Evolutionary conservation across 176 grass and related monocot species (phyloP), one percentile per base, ranked within the genome.

Genomic region (Zoysia japonica): DNA sequence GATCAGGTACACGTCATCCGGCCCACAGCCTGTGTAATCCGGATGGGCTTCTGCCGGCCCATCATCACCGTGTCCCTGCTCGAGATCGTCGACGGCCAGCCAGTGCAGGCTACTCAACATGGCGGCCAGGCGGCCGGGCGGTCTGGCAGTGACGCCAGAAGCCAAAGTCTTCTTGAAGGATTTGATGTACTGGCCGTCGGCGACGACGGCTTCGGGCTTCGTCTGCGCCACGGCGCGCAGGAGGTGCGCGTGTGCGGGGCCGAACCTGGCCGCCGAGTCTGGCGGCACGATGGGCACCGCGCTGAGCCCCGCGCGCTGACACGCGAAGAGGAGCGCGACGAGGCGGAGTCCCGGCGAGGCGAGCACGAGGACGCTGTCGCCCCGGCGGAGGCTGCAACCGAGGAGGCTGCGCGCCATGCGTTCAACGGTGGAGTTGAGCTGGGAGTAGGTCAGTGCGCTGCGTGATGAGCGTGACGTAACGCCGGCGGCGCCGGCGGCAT

Each of bases 241-340:
- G 3, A 93, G 88, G 65, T 90, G 88, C 20, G 37, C 12, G 63
- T 85, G 85, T 3, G 78, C 65, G 0, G 70, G 65, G 20, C 73
- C 47, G 55, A 69, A 44, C 44, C 16, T 11, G 9, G 40, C 38
- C 11, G 52, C 20, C 20, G 41, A 42, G 40, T 93, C 70, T 0
- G 87, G 87, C 10, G 85, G 91, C 2, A 85, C 53, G 66, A 90
- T 11, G 68, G 91, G 91, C 11, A 90, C 85, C 37, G 87, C 85
- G 14, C 68, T 74, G 72, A 93, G 74, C 4, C 85, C 81, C 45
- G 91, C 87, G 6, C 87, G 91, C 71, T 93, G 87, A 68, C 85
- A 90, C 10, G 87, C 87, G 65, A 93, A 93, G 78, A 90, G 78
- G 40, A 90, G 65, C 85, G 85, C 70, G 35, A 85, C 85, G 45